These are phyloP conservation scores for Leptographium flavum DNA, from an alignment of 2,329 filamentous ascomycete genomes.

Conservation along the genomic window DNA sequence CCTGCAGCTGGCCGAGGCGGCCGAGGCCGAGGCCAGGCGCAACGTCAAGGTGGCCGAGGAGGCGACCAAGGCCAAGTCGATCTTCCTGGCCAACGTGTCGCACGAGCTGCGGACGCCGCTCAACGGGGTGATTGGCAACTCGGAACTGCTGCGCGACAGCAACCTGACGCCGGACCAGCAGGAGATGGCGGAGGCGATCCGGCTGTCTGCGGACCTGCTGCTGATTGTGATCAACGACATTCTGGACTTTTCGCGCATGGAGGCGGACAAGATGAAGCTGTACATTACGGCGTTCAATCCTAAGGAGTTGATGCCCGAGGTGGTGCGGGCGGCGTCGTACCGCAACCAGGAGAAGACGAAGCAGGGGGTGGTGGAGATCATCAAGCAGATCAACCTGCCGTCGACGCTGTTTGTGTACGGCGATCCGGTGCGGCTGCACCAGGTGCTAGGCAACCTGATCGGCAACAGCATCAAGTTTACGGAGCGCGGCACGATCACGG, in stretches of 20 bases:
- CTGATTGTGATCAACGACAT: constrained; percentile 95
- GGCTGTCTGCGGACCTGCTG: constrained; percentile 71
- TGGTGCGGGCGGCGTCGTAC: constrained; percentile 51
- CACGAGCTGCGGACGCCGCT: constrained; percentile 73
- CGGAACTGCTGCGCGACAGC: constrained; percentile 68
- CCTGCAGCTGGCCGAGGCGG: constrained; percentile 68
- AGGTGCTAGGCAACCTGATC: constrained; percentile 68
- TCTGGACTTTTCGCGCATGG: constrained; percentile 87
- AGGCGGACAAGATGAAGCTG: constrained; percentile 74
- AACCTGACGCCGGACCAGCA: constrained; percentile 60
- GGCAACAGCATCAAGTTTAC: constrained; percentile 94
- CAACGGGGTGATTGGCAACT: constrained; percentile 81
- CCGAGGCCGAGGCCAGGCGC: constrained; percentile 61
- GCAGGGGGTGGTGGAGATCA: constrained; percentile 46
- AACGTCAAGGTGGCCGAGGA: constrained; percentile 75
- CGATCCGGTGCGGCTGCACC: constrained; percentile 51
- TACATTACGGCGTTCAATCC: constrained; percentile 58
- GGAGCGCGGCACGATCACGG: constrained; percentile 70
- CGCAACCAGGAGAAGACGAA: constrained; percentile 50
- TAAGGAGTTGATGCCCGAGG: constrained; percentile 51
- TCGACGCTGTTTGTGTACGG: constrained; percentile 56
- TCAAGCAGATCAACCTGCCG: constrained; percentile 58
- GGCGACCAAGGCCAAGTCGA: constrained; percentile 68
- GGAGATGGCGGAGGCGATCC: constrained; percentile 78
- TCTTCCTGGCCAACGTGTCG: constrained; percentile 68